Percentiles rank a stretch among this genome's conserved stretches.
These are phyloP conservation scores for Paraphoma sp. DNA, from an alignment of 2,329 filamentous ascomycete genomes.

Conservation along the genomic window DNA sequence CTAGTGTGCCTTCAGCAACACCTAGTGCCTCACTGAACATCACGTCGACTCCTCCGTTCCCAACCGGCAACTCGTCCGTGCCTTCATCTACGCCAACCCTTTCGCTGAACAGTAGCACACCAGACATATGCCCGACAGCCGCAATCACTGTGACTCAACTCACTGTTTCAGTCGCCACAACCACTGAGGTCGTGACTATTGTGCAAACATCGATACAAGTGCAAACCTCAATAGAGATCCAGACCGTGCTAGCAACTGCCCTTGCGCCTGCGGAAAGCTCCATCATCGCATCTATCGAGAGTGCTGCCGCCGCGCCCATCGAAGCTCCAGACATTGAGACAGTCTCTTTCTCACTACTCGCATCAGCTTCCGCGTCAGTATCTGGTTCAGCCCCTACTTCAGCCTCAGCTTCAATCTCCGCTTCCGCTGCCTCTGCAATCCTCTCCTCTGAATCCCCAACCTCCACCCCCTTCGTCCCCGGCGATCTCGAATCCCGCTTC, in stretches of 20 bases:
- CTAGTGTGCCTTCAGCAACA: constrained; percentile 13
- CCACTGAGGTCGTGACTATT: constrained; percentile 15
- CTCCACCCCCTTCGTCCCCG: not conserved
- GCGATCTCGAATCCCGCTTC: not conserved
- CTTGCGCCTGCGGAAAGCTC: constrained; percentile 1
- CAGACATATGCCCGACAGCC: constrained; percentile 16
- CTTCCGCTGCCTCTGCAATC: not conserved
- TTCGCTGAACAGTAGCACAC: constrained; percentile 16
- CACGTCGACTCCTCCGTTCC: constrained; percentile 10
- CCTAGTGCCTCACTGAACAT: constrained; percentile 17
- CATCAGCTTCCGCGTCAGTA: not conserved
- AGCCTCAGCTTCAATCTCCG: not conserved
- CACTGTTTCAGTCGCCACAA: constrained; percentile 8
- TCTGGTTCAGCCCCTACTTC: no score
- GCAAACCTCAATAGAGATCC: not conserved
- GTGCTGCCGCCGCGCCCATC: no score
- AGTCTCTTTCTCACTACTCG: not conserved
- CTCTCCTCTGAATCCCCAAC: not conserved
- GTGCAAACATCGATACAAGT: not conserved
- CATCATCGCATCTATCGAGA: not conserved
- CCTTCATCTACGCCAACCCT: constrained; percentile 19
- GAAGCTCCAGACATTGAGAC: no score
- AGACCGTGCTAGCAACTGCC: not conserved
- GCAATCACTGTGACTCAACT: constrained; percentile 12
- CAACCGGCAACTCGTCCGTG: constrained; percentile 17